Percentiles rank a stretch among this genome's conserved stretches.
phyloP scores from a whole-genome alignment of 2,329 filamentous ascomycete genomes.

The Fusarium succisae region DNA sequence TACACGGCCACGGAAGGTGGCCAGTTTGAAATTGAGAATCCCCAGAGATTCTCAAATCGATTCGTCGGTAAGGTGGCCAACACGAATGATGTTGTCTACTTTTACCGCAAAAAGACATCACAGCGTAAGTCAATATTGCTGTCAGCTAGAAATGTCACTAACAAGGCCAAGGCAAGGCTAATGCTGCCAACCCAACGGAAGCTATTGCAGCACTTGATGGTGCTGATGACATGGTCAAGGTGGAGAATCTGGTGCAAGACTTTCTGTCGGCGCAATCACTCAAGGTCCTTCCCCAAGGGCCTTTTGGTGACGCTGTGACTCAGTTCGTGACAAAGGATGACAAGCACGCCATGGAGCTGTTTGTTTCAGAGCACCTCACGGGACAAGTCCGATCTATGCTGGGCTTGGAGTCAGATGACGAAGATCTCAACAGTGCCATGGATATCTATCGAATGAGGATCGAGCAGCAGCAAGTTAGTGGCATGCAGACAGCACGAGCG shows the following conservation, averaged over 20 bases:
- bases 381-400: slow-evolving; percentile 77
- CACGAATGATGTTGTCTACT: slow-evolving; percentile 91
- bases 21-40: slow-evolving; percentile 90
- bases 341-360: slow-evolving; percentile 87
- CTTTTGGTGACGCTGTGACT: slow-evolving; percentile 90
- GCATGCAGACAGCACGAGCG: slow-evolving; percentile 55
- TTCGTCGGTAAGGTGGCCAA: slow-evolving; percentile 94
- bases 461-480: slow-evolving; percentile 76
- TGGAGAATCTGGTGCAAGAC: slow-evolving; percentile 88
- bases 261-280: slow-evolving; percentile 88
- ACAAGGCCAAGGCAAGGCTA: slow-evolving; percentile 43
- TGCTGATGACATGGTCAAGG: slow-evolving; percentile 75
- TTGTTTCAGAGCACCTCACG: slow-evolving; percentile 76
- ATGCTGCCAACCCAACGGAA: slow-evolving; percentile 67
- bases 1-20: slow-evolving; percentile 86
- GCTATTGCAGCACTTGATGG: slow-evolving; percentile 64
- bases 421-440: slow-evolving; percentile 77
- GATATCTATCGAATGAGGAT: slow-evolving; percentile 74
- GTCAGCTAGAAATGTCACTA: not conserved
- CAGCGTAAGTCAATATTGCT: slow-evolving; percentile 39
- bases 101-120: slow-evolving; percentile 85
- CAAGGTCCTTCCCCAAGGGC: slow-evolving; percentile 91
- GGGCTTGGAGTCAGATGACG: slow-evolving; percentile 69
- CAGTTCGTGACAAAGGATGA: slow-evolving; percentile 97
- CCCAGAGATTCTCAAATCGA: slow-evolving; percentile 92